These are phyloP conservation scores for Coleophoma crateriformis DNA, from an alignment of 2,329 filamentous ascomycete genomes.

Conservation along the genomic window DNA sequence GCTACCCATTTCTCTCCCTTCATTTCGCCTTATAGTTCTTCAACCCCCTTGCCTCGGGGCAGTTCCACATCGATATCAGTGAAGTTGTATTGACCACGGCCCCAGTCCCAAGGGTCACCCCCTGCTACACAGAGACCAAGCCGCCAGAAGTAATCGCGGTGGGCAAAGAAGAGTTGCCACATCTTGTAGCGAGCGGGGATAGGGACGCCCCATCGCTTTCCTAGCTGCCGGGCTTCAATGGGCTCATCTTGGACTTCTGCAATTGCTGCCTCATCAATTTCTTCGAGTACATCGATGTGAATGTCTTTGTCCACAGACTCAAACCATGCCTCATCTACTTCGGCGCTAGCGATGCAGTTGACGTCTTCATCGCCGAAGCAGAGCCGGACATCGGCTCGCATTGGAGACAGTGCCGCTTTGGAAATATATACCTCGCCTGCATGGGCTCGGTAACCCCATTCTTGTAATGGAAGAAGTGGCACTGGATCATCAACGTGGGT, in stretches of 20 bases:
- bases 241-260: neutral
- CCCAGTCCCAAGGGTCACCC: conserved; percentile 66
- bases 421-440: conserved; percentile 83
- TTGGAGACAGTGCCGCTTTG: conserved; percentile 64
- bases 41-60: too few species aligned
- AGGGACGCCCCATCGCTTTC: conserved; percentile 19
- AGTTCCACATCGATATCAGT: conserved; percentile 6
- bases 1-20: too few species aligned
- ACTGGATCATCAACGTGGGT: conserved; percentile 87
- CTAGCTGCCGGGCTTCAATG: conserved; percentile 6
- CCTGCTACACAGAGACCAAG: conserved; percentile 84
- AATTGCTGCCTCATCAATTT: neutral
- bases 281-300: neutral
- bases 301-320: neutral
- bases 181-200: conserved; percentile 55
- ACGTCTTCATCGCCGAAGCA: conserved; percentile 59
- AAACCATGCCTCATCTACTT: conserved; percentile 13
- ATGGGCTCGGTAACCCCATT: conserved; percentile 87
- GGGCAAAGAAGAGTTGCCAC: conserved; percentile 92
- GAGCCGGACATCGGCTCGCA: conserved; percentile 58
- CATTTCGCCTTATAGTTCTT: too few species aligned
- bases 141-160: conserved; percentile 95
- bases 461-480: conserved; percentile 74
- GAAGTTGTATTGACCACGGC: conserved; percentile 41
- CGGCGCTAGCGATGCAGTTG: conserved; percentile 59